A percentile compares a stretch with the other conserved stretches of the same genome.
phyloP scores from a whole-genome alignment of 2,329 filamentous ascomycete genomes.

The Sporothrix curviconia region DNA sequence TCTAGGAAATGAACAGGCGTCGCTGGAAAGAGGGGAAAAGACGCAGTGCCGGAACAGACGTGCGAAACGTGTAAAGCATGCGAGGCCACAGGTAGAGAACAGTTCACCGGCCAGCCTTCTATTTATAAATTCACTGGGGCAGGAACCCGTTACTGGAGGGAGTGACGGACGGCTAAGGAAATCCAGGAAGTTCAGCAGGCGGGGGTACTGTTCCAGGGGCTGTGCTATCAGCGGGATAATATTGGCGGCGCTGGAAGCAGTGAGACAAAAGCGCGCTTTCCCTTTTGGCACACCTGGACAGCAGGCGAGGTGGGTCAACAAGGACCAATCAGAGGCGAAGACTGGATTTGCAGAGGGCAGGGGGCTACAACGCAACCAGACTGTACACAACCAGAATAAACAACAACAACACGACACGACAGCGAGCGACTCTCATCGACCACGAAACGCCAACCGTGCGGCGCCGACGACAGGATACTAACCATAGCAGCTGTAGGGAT shows the following conservation, averaged over 20 bases:
- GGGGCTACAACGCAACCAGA: not conserved
- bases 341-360: not conserved
- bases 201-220: not conserved
- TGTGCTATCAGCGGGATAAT: not conserved
- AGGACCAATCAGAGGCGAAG: not conserved
- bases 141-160: not conserved
- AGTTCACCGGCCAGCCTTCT: not conserved
- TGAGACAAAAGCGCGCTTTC: not conserved
- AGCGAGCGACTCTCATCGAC: not conserved
- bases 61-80: not conserved
- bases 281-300: not conserved
- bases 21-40: not conserved
- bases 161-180: not conserved
- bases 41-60: not conserved
- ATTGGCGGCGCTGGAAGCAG: not conserved
- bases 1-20: not conserved
- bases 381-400: not conserved
- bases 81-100: not conserved
- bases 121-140: not conserved
- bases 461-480: slow-evolving; percentile 9
- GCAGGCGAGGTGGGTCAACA: not conserved
- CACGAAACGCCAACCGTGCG: slow-evolving; percentile 7
- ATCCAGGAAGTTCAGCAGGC: not conserved
- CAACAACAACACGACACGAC: slow-evolving; percentile 7
- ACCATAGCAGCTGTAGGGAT: slow-evolving; percentile 7